Evolutionary conservation across 1,284 basidiomycete genomes (phyloP).

Genomic region (Mixia osmundae): DNA sequence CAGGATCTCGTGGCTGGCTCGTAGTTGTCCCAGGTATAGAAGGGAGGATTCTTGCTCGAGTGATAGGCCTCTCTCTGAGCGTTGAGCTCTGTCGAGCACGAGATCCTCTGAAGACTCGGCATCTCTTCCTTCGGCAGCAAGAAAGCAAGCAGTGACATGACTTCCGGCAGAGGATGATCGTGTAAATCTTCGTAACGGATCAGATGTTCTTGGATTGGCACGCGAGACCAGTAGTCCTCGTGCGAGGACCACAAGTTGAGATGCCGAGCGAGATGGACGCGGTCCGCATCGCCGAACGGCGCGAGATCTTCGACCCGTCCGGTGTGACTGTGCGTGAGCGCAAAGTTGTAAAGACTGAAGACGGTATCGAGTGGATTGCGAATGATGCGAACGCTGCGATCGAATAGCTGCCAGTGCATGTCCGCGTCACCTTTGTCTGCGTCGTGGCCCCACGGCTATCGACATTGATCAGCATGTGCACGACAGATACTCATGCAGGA

Average conservation of each 20-base stretch:
- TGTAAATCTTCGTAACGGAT: conserved; percentile 10
- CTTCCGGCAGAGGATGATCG: neutral
- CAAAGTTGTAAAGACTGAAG: neutral
- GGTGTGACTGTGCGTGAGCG: neutral
- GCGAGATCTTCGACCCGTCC: too few relatives aligned
- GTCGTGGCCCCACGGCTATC: neutral
- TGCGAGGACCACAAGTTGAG: too few relatives aligned
- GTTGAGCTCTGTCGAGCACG: conserved; percentile 9
- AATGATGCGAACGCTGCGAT: neutral
- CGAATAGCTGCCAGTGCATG: neutral
- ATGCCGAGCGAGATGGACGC: too few relatives aligned
- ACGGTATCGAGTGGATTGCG: neutral
- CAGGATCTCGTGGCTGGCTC: conserved; percentile 2
- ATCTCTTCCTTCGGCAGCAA: conserved; percentile 10
- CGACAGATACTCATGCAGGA: neutral
- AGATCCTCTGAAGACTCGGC: conserved; percentile 8
- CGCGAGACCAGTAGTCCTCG: too few relatives aligned
- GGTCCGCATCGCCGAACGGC: too few relatives aligned
- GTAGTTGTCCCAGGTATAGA: conserved; percentile 3
- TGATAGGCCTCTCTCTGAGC: conserved; percentile 4
- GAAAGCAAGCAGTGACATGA: conserved; percentile 12
- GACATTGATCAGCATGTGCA: neutral
- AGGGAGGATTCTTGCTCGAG: conserved; percentile 1
- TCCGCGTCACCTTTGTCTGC: neutral
- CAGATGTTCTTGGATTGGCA: neutral